Evolutionary conservation across 2,329 filamentous ascomycete species (phyloP).

Genomic region (Pseudocercospora crystallina): DNA sequence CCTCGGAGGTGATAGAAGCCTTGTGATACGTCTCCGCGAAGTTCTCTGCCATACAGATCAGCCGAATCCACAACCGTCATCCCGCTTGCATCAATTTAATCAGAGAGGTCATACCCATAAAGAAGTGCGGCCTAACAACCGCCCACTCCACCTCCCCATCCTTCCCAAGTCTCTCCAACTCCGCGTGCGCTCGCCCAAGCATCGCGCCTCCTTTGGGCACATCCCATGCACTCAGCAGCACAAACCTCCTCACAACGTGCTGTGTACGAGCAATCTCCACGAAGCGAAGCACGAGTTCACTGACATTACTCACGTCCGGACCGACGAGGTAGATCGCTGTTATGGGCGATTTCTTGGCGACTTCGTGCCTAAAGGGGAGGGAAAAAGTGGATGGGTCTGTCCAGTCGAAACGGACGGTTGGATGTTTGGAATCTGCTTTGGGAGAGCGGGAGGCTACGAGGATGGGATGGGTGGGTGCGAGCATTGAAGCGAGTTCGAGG

Average conservation of each 20-base stretch:
- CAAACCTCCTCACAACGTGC: constrained; percentile 41
- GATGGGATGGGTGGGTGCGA: constrained; percentile 9
- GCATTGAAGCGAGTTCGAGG: constrained; percentile 10
- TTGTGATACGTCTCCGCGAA: constrained; percentile 39
- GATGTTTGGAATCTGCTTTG: constrained; percentile 2
- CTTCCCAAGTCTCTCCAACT: constrained; percentile 25
- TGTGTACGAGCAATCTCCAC: constrained; percentile 42
- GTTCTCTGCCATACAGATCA: constrained; percentile 41
- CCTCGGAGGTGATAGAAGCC: constrained; percentile 39
- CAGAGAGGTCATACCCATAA: constrained; percentile 41
- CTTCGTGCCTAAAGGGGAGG: constrained; percentile 32
- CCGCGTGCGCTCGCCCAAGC: constrained; percentile 13
- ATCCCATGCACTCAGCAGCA: constrained; percentile 39
- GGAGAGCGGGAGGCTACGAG: constrained; percentile 14
- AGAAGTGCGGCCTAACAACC: constrained; percentile 47
- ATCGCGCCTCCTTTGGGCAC: constrained; percentile 7
- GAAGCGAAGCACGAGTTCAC: constrained; percentile 41
- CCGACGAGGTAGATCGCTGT: constrained; percentile 45
- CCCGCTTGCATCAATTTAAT: not conserved
- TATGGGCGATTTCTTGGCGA: constrained; percentile 27
- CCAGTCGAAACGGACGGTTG: constrained; percentile 46
- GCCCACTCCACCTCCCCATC: constrained; percentile 39
- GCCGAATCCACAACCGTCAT: too few relatives aligned
- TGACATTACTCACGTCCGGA: constrained; percentile 36
- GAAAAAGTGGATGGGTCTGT: constrained; percentile 43